Percentiles rank a stretch among this genome's conserved stretches.
These are phyloP conservation scores for Coniochaeta prunicola DNA, from an alignment of 2,329 filamentous ascomycete species.

Conservation along the genomic window DNA sequence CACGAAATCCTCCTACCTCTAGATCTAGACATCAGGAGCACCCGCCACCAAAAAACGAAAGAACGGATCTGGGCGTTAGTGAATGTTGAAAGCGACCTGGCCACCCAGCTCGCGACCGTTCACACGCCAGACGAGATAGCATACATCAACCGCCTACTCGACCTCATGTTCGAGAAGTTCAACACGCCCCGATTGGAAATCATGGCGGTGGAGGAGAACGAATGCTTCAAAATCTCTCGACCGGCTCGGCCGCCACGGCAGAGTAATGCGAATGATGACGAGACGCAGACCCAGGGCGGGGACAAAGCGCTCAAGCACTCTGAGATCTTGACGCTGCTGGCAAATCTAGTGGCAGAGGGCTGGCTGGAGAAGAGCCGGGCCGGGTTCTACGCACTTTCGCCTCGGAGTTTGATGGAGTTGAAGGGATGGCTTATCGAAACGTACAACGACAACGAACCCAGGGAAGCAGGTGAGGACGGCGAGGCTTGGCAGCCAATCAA, in stretches of 20 bases:
- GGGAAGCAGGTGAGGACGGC: conserved; percentile 25
- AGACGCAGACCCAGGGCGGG: conserved; percentile 18
- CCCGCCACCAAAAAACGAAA: conserved; percentile 59
- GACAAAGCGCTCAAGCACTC: conserved; percentile 62
- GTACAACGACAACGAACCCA: conserved; percentile 77
- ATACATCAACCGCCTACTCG: conserved; percentile 80
- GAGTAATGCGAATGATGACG: conserved; percentile 9
- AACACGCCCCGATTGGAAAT: conserved; percentile 76
- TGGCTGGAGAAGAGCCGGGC: conserved; percentile 74
- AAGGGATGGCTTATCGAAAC: conserved; percentile 76
- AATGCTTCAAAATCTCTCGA: conserved; percentile 65
- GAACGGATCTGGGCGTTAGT: conserved; percentile 74
- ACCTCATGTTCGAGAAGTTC: conserved; percentile 85
- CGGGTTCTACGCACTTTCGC: conserved; percentile 69
- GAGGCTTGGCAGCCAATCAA: conserved; percentile 71
- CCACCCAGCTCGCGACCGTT: conserved; percentile 81
- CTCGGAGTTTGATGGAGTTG: conserved; percentile 78
- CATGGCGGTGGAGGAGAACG: conserved; percentile 72
- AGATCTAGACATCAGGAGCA: conserved; percentile 80
- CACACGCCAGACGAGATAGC: conserved; percentile 78
- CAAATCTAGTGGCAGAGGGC: conserved; percentile 64
- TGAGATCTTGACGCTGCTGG: conserved; percentile 69
- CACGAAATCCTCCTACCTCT: conserved; percentile 69
- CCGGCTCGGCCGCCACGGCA: conserved; percentile 32
- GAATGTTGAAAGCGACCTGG: conserved; percentile 76